These are phyloP conservation scores for Coniochaeta sp. DNA, from an alignment of 2,329 filamentous ascomycete genomes.

Conservation along the genomic window DNA sequence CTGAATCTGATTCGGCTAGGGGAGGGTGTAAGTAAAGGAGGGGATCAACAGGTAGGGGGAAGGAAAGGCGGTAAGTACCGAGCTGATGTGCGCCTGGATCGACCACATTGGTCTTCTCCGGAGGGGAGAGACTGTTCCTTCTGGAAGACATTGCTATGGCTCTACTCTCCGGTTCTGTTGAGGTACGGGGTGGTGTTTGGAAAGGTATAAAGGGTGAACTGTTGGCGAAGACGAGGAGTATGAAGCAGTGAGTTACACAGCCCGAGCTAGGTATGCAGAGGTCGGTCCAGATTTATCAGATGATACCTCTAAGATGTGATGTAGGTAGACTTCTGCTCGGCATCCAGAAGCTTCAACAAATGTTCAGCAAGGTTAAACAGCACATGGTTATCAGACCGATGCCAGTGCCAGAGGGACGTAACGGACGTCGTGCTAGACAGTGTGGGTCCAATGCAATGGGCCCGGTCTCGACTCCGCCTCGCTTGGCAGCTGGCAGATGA, in stretches of 20 bases:
- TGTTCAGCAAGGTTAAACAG: too few relatives aligned
- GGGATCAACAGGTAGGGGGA: background rate
- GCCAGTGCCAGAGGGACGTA: background rate
- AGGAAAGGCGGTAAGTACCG: constrained; percentile 34
- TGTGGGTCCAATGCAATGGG: background rate
- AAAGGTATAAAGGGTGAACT: background rate
- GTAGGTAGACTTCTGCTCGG: background rate
- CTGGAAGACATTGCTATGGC: constrained; percentile 19
- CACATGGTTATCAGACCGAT: background rate
- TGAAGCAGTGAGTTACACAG: background rate
- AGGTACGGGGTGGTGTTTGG: background rate
- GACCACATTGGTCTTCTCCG: constrained; percentile 31
- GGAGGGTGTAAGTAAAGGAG: background rate
- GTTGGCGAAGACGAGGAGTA: too few relatives aligned
- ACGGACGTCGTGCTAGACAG: background rate
- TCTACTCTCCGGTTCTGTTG: background rate
- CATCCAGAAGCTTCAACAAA: background rate
- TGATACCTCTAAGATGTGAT: background rate
- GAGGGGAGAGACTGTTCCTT: constrained; percentile 31
- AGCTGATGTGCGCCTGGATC: constrained; percentile 56
- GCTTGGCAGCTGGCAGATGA: background rate
- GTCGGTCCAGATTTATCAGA: background rate
- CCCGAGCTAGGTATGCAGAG: background rate
- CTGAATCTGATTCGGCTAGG: constrained; percentile 52
- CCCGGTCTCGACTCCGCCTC: background rate